These are phyloP conservation scores for Nepenthes mirabilis DNA, from an alignment of 148 eudicot species.

Conservation along the genomic window DNA sequence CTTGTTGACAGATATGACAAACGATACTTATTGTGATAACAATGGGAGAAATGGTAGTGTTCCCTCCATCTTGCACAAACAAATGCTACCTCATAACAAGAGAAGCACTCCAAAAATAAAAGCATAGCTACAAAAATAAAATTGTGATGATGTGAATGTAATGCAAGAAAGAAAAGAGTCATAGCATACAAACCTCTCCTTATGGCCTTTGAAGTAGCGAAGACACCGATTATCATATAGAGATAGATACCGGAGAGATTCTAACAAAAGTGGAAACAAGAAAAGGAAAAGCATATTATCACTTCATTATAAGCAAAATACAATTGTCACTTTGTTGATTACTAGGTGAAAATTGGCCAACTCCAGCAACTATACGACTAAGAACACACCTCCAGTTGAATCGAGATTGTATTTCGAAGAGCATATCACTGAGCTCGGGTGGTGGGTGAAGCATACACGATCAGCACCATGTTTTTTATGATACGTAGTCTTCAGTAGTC, in stretches of 20 bases:
- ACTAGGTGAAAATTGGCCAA: not conserved
- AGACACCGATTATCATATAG: constrained; percentile 93
- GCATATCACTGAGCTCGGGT: constrained; percentile 76
- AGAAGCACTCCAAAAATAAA: too few relatives aligned
- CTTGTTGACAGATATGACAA: too few relatives aligned
- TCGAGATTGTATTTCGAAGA: constrained; percentile 74
- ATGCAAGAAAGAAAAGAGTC: too few relatives aligned
- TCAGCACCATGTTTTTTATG: constrained; percentile 97
- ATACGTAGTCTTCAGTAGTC: constrained; percentile 88
- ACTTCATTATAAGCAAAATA: not conserved
- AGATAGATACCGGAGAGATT: constrained; percentile 82
- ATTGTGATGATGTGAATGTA: too few relatives aligned
- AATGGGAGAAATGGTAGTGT: too few relatives aligned
- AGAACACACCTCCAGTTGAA: constrained; percentile 52
- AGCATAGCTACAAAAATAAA: too few relatives aligned
- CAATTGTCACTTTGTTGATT: not conserved
- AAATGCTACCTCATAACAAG: too few relatives aligned
- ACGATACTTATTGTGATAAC: too few relatives aligned
- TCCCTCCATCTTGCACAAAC: too few relatives aligned
- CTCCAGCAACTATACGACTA: not conserved
- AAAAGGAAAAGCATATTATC: not conserved
- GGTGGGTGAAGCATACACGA: constrained; percentile 93
- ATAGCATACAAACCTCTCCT: constrained; percentile 52
- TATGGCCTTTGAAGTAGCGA: constrained; percentile 96
- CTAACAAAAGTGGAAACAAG: constrained; percentile 26